Evolutionary conservation across 2,329 filamentous ascomycete species (phyloP).

Genomic region (Pseudogymnoascus sp.): DNA sequence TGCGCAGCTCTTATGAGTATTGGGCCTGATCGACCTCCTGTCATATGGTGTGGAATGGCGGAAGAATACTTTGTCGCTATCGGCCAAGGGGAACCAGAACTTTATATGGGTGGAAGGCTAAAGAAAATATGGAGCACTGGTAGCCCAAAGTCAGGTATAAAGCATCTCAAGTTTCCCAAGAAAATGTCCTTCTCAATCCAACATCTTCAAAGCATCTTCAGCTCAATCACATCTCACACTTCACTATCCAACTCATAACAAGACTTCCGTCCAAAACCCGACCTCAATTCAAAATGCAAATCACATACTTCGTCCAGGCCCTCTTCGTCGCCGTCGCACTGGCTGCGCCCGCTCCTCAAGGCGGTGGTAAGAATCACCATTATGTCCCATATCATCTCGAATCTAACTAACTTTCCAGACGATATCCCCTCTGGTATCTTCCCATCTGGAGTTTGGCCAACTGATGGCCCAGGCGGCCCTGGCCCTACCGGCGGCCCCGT

Average conservation of each 20-base stretch:
- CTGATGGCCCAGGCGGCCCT: neutral
- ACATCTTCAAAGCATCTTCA: neutral
- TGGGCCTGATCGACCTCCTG: neutral
- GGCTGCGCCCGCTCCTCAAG: slow-evolving; percentile 3
- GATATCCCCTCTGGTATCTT: neutral
- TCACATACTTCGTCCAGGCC: neutral
- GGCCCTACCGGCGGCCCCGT: neutral
- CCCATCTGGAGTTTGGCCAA: neutral
- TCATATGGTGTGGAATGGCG: neutral
- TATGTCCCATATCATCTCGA: neutral
- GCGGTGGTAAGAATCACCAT: neutral
- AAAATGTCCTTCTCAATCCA: neutral
- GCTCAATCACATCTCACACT: neutral
- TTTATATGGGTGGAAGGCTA: neutral
- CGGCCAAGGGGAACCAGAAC: neutral
- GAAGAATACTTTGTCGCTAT: neutral
- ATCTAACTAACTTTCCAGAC: neutral
- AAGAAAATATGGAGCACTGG: neutral
- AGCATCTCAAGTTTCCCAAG: neutral
- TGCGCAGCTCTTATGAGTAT: slow-evolving; percentile 1
- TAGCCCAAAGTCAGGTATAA: neutral
- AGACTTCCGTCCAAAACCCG: neutral
- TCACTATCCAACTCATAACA: neutral
- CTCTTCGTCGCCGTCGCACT: neutral
- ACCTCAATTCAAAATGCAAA: neutral